Evolutionary conservation across 1,284 basidiomycete genomes (phyloP), one percentile per base, ranked within the genome.

Genomic region (Rugosomyces carneus): DNA sequence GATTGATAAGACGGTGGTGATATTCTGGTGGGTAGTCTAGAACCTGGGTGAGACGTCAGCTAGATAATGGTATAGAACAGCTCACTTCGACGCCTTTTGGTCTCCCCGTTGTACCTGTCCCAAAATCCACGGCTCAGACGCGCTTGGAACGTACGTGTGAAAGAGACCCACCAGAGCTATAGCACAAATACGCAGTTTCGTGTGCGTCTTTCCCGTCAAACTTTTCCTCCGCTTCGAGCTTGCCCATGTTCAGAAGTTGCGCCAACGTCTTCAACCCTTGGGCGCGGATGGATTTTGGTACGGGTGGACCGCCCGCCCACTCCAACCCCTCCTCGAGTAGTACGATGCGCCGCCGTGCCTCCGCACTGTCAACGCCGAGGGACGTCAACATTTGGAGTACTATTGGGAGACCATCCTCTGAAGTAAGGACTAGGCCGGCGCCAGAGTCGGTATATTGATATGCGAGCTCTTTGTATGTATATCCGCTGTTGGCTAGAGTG

Each of bases 11-110:
- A 79, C 64, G 2, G 75, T 65, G 0, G 70, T 75, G 40, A 85
- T 61, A 52, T 89, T 88, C 48, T 72, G 70, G 61, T 88, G 84
- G 0, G 79, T 84, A 0, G 82, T 83, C 72, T 78, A 55, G 2
- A 40, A 37, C 19, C 21, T 7, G 21, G 21, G 27, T 5, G 3
- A 29, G 27, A 34, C 13, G 13, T 34, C 31, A 34, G 13, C 13
- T 4, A 3, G 31, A 34, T n/a, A n/a, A n/a, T 11, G n/a, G 31
- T n/a, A 13, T 15, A 16, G 31, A 8, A 13, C 7, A 7, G 40
- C 54, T 20, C 47, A 72, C 72, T 65, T 79, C 75, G 5, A 79
- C 78, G 37, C 73, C 75, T 58, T 84, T 81, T 10, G 75, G 76
- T 42, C 75, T 75, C 0, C 78, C 78, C 0, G 79, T 81, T 5